Evolutionary conservation across 805 yeast species (phyloP), one percentile per base, ranked within the genome.

Genomic region (Priceomyces haplophilus): DNA sequence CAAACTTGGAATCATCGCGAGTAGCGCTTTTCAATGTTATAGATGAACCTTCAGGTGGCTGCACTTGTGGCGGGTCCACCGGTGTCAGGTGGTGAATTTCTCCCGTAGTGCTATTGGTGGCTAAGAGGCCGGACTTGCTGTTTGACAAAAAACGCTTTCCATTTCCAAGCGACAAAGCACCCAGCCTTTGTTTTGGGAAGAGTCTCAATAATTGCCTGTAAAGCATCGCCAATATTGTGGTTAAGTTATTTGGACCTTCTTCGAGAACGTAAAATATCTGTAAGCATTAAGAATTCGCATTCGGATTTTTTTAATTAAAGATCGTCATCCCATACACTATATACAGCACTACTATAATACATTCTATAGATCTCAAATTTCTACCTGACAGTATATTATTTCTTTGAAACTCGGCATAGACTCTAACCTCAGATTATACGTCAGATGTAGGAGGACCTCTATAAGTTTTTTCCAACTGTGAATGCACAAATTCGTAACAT

Each of bases 401-500:
- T n/a, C n/a, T n/a, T n/a, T n/a, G n/a, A n/a, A n/a, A n/a, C n/a
- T n/a, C n/a, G n/a, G n/a, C 5, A 27, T 27, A 15, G 15, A 5
- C 31, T 11, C 31, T 27, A 27, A 5, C 15, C 5, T 27, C 31
- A 10, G 15, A 10, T 6, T 12, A 12, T 11, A n/a, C 8, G 11
- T 5, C 5, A 11, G 15, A 27, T 5, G n/a, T 10, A n/a, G 31
- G 4, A 15, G 31, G n/a, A 12, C n/a, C 11, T n/a, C 15, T 27
- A 27, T 38, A 72, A 56, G n/a, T 27, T 10, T 5, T 27, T 6
- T 10, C 15, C 31, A 27, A 27, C 15, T 58, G 48, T 7, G 72
- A 57, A 48, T 71, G 73, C 8, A 80, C 84, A 17, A 82, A 62
- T 64, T 95, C 99, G 58, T 93, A 93, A 42, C 88, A 87, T 3